Percentiles rank a stretch among this genome's conserved stretches.
These are phyloP conservation scores for Quambalaria eucalypti DNA, from an alignment of 1,284 basidiomycete species.

Conservation along the genomic window DNA sequence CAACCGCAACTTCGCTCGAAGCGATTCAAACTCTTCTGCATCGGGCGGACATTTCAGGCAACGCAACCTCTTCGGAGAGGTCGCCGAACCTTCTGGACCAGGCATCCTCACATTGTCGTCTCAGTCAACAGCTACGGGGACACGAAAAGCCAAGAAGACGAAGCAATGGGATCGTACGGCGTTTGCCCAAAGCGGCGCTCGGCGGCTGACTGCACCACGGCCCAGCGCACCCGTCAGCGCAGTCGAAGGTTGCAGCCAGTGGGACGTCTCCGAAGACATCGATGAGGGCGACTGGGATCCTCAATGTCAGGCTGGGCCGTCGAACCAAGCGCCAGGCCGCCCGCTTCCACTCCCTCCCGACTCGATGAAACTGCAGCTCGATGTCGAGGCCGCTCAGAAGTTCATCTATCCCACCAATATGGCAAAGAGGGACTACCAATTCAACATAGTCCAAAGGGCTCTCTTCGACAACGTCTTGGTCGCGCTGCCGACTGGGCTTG, in stretches of 20 bases:
- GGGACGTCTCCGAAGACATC: slow-evolving; percentile 6
- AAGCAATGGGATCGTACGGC: slow-evolving; percentile 27
- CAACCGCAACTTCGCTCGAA: too few species aligned
- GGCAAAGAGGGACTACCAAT: slow-evolving; percentile 85
- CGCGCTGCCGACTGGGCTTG: slow-evolving; percentile 86
- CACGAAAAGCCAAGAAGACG: background rate
- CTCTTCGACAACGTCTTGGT: slow-evolving; percentile 83
- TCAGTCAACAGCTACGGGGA: slow-evolving; percentile 7
- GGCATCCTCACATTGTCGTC: slow-evolving; percentile 14
- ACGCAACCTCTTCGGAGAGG: background rate
- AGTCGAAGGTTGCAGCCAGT: too few species aligned
- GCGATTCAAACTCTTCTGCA: too few species aligned
- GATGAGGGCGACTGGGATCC: too few species aligned
- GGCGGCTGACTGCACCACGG: background rate
- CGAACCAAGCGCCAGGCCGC: too few species aligned
- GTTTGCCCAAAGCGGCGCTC: slow-evolving; percentile 15
- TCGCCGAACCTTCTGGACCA: background rate
- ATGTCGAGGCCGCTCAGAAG: slow-evolving; percentile 67
- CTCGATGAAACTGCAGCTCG: slow-evolving; percentile 51
- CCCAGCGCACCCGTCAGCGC: too few species aligned
- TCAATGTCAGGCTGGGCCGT: too few species aligned
- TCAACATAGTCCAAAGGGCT: slow-evolving; percentile 77
- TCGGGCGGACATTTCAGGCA: too few species aligned
- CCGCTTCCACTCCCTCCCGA: background rate
- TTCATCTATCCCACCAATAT: slow-evolving; percentile 90